Evolutionary conservation across 768 basidiomycete genomes (phyloP).

Genomic region (Podaxis sp.): DNA sequence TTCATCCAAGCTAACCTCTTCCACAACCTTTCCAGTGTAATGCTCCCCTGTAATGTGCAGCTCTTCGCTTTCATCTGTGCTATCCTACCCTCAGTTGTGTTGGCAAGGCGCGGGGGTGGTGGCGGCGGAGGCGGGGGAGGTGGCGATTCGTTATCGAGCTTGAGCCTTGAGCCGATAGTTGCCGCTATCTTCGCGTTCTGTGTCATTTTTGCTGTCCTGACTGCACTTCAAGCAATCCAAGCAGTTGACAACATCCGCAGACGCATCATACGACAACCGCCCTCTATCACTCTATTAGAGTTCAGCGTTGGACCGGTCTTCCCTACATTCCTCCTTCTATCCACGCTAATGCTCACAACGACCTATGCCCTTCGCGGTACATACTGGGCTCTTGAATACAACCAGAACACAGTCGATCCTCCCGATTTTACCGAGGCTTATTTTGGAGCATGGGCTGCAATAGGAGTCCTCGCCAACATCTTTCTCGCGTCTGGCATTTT

Average conservation of each 20-base stretch:
- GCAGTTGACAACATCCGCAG: background rate
- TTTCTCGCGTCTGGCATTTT: background rate
- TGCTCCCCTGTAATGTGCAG: background rate
- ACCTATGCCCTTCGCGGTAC: background rate
- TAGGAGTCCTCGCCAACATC: background rate
- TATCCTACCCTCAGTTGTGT: background rate
- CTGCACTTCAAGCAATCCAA: background rate
- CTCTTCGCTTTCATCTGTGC: background rate
- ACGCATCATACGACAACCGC: background rate
- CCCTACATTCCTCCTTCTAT: constrained; percentile 5
- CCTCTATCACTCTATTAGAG: background rate
- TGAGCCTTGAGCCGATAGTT: constrained; percentile 4
- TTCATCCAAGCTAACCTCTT: background rate
- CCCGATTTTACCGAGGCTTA: background rate
- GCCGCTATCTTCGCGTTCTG: constrained; percentile 6
- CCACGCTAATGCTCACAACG: background rate
- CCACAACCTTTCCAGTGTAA: background rate
- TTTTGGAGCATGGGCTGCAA: background rate
- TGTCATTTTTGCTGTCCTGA: constrained; percentile 1
- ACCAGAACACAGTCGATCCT: background rate
- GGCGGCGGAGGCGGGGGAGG: background rate
- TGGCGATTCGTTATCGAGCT: background rate
- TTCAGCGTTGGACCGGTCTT: constrained; percentile 1
- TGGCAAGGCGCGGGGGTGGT: background rate
- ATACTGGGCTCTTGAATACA: background rate